Evolutionary conservation across 768 basidiomycete genomes (phyloP), one percentile per base, ranked within the genome.

Genomic region (Mycena floridula): DNA sequence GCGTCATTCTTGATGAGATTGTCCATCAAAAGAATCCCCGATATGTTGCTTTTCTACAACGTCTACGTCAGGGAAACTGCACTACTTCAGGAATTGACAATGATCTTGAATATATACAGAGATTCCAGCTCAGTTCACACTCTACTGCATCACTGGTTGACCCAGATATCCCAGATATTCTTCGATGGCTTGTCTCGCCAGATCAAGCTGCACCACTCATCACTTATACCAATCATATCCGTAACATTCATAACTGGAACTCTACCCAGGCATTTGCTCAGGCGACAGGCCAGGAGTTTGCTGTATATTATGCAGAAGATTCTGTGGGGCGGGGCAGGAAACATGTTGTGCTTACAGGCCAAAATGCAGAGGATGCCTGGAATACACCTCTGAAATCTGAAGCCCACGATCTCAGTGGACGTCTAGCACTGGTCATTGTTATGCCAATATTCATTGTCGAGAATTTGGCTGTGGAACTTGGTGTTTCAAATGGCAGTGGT

Each of bases 391-490:
- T 3, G 53, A 54, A 25, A 43, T 54, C 28, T 36, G 45, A n/a
- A n/a, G n/a, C n/a, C n/a, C n/a, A n/a, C n/a, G n/a, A n/a, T n/a
- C n/a, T n/a, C n/a, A n/a, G n/a, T 36, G 53, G 53, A 11, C 48
- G 48, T 3, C 43, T 54, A 1, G 22, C 48, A 7, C 35, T 52
- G 13, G 44, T 43, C 1, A 41, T 50, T 24, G 51, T 51, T 8
- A 54, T 54, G 51, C 53, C 53, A 8, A 25, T 54, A 18, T 50
- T 44, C 27, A 18, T 54, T 1, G 46, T 48, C 2, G 45, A 52
- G 2, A 54, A 54, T 16, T 39, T 54, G 9, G 53, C 53, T 4
- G 46, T 50, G 12, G 53, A 54, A 25, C 42, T 54, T 5, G 53
- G 53, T 5, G 6, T 54, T 12, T 24, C 48, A 21, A 54, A 54